Evolutionary conservation across 2,329 filamentous ascomycete genomes (phyloP), one percentile per base, ranked within the genome.

Genomic region (Botrytis pseudocinerea): DNA sequence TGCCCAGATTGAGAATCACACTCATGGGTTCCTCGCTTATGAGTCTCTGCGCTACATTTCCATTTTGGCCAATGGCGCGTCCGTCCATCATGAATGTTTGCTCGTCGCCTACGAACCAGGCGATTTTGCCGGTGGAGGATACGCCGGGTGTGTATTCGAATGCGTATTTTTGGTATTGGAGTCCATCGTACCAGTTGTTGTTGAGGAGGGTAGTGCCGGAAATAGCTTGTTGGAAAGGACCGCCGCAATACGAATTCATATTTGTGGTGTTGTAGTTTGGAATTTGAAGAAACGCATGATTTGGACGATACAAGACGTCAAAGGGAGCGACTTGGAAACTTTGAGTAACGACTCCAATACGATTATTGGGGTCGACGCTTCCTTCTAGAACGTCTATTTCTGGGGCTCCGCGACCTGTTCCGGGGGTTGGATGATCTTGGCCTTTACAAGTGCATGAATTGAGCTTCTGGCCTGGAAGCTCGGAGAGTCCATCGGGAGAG

Each of bases 311-410:
- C 77, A 82, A 86, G 40, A 78, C 83, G 64, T 82, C 82, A 57
- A 82, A 82, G 1, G 82, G 82, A 2, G 82, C 82, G 14, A 82
- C 78, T 73, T 82, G 82, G n/a, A 78, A 77, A 70, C 79, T 80
- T 63, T 82, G 82, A 73, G 76, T 83, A 74, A 82, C 79, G 54
- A 78, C 80, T 77, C 80, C 84, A 82, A 80, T 78, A 7, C 74
- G 74, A 59, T 80, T 79, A 61, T 74, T 78, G 1, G 77, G 77
- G 54, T 84, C 83, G 9, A 83, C 84, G 60, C 83, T 84, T 18
- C 87, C 91, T 84, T 93, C 91, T 40, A 93, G 83, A 32, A 89
- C 90, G 84, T 93, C 91, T 74, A 93, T 91, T 83, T 93, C 91
- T 0, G 91, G 91, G 1, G 90, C 89, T 71, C 88, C 88, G 38